Evolutionary conservation across 1,284 basidiomycete species (phyloP), one percentile per base, ranked within the genome.

Genomic region (Ceraceosorus guamensis): DNA sequence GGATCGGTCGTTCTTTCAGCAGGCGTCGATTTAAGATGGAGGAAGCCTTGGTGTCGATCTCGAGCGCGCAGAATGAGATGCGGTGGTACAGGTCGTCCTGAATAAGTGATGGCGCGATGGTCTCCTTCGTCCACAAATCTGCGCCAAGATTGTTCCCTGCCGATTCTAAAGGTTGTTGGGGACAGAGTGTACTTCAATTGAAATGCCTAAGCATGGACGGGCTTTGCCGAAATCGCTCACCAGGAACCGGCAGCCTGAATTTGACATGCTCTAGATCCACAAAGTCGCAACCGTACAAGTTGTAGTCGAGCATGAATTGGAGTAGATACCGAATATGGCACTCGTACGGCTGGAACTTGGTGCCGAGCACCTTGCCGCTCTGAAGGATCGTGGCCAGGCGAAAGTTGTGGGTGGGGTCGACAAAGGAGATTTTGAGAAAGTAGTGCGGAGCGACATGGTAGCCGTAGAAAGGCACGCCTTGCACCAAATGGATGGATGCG

Each of bases 271-370:
- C 77, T 3, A 83, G 67, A 57, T 93, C 85, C 49, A 97, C 80
- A 83, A 86, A 89, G 7, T 88, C 91, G 75, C 93, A 97, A 2
- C 93, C 93, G 70, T 91, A 95, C 37, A 98, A 81, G 59, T 91
- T 91, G 77, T 89, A 92, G 78, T 98, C 93, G 75, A 87, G 87
- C 83, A 97, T 84, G 79, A 96, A 96, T 77, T 97, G 92, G 30
- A 97, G 81, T 46, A 85, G 80, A 75, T 86, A 96, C 70, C 84
- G 87, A 69, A 97, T 81, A 78, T 98, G 93, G 60, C 86, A 87
- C 77, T 98, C 93, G 56, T 65, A 72, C 6, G 74, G 67, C 59
- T 76, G 73, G 76, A 87, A 95, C 6, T 87, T 82, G 57, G 66
- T 83, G 88, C 48, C 83, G 83, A 70, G 63, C 13, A 75, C 63